Evolutionary conservation across 164 flowering plant species (phyloP).

Genomic region (Vitis rotundifolia): DNA sequence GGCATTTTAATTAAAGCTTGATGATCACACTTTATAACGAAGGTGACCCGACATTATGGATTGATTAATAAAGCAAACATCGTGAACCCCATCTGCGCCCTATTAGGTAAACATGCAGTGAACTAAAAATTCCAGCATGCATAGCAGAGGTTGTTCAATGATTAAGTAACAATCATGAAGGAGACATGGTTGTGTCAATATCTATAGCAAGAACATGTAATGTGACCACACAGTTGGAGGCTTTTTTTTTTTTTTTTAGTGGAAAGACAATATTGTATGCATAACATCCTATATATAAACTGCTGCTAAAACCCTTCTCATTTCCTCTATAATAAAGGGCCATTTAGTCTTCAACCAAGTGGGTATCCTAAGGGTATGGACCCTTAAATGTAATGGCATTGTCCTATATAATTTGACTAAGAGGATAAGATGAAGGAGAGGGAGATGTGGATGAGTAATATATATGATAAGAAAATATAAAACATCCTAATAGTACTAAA

Average conservation of each 20-base stretch:
- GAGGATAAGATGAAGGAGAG: no score
- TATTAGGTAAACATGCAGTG: neutral
- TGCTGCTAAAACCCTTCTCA: neutral
- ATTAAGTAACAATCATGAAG: conserved; percentile 5
- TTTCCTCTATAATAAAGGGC: neutral
- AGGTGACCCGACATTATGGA: no score
- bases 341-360: neutral
- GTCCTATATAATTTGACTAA: no score
- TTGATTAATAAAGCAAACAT: neutral
- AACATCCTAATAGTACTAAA: no score
- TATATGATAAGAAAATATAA: no score
- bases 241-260: neutral
- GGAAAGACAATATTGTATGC: neutral
- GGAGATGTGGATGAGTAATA: no score
- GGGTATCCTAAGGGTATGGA: no score
- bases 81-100: neutral
- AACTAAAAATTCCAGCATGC: neutral
- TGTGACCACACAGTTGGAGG: neutral
- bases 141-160: neutral
- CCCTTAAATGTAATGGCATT: no score
- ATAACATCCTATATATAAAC: no score
- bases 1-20: neutral
- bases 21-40: neutral
- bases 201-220: neutral
- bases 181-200: neutral